Conservation (phyloP, 305 asterid genomes). For the Salvia sclarea region DNA sequence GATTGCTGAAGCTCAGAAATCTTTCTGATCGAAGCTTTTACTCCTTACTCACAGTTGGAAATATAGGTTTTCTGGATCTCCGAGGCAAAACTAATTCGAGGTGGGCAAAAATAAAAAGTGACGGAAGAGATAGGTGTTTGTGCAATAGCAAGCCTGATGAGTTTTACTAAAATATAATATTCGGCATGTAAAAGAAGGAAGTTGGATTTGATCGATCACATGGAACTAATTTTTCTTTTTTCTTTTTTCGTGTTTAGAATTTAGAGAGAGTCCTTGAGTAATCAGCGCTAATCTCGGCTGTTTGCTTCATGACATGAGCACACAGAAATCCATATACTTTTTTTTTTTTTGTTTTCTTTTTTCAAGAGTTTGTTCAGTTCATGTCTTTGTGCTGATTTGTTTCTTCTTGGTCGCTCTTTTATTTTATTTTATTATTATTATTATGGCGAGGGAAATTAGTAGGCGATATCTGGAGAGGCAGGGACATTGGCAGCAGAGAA, state of each 20-base stretch:
- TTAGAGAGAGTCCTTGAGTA: conserved; percentile 28
- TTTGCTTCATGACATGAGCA: conserved; percentile 29
- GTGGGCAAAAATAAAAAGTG: conserved; percentile 32
- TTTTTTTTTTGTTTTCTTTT: neutral
- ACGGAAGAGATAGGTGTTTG: conserved; percentile 34
- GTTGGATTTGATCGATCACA: conserved; percentile 17
- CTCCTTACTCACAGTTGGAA: conserved; percentile 3
- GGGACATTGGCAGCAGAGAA: too few relatives aligned
- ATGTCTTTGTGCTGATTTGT: neutral
- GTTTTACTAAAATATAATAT: conserved; percentile 30
- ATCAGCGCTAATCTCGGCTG: conserved; percentile 25
- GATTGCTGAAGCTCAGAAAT: conserved; percentile 31
- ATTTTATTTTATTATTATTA: too few relatives aligned
- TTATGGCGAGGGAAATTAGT: too few relatives aligned
- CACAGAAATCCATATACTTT: conserved; percentile 24
- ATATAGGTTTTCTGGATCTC: conserved; percentile 28
- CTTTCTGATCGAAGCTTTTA: conserved; percentile 23
- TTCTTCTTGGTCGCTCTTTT: too few relatives aligned
- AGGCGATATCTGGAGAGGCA: too few relatives aligned
- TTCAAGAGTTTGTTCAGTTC: neutral
- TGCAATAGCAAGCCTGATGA: conserved; percentile 37
- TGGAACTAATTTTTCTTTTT: conserved; percentile 28
- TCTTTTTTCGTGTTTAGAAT: neutral
- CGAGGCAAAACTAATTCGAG: conserved; percentile 20
- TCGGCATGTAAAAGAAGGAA: conserved; percentile 22